phyloP scores from a whole-genome alignment of 495 filamentous ascomycete species.

The Podospora pseudoanserina region DNA sequence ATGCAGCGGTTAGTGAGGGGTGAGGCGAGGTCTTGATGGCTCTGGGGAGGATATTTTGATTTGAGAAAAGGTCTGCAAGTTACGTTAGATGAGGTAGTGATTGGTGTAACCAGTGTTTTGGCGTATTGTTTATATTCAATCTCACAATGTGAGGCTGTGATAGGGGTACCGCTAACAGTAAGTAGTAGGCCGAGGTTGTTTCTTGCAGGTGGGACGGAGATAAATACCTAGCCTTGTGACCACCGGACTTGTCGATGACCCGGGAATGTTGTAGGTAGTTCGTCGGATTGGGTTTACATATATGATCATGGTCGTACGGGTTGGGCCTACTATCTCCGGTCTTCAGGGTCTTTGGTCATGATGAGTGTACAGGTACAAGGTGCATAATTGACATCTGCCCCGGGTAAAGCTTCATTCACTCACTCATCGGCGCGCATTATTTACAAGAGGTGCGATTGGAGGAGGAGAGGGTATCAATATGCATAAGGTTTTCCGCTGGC shows the following conservation, averaged over 20 bases:
- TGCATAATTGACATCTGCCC: background rate
- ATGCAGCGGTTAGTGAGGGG: background rate
- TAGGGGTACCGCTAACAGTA: too few species aligned
- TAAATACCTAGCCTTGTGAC: too few species aligned
- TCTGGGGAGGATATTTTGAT: background rate
- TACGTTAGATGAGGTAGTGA: background rate
- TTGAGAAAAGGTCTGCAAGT: background rate
- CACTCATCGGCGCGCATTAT: background rate
- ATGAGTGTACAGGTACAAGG: background rate
- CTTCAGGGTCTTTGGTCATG: background rate
- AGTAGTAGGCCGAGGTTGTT: too few species aligned
- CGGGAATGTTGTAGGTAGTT: too few species aligned
- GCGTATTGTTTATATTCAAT: background rate
- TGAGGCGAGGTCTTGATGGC: background rate
- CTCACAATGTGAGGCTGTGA: too few species aligned
- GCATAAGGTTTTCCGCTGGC: slow-evolving; percentile 12
- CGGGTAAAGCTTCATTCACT: background rate
- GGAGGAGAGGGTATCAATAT: background rate
- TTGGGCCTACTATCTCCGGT: background rate
- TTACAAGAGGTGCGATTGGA: background rate
- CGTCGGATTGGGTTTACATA: too few species aligned
- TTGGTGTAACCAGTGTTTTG: background rate
- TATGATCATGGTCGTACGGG: too few species aligned
- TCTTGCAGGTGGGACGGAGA: too few species aligned
- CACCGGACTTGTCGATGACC: too few species aligned